Percentiles rank a stretch among this genome's conserved stretches.
Conservation (phyloP, 257 asterid genomes). For the Forsythia viridissima region DNA sequence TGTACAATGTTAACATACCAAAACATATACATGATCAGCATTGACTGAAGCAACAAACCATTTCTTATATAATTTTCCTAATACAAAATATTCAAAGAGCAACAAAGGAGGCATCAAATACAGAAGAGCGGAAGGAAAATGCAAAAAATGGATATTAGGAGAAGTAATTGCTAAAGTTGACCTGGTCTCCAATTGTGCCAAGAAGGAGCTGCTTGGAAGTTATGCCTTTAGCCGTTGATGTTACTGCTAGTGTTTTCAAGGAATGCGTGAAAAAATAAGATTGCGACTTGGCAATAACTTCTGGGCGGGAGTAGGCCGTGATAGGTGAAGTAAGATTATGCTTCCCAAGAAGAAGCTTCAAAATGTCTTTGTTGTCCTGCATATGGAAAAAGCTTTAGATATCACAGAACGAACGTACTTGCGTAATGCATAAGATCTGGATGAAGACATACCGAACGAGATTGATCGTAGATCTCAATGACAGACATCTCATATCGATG, state of each 20-base stretch:
- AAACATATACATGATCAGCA: slow-evolving; percentile 8
- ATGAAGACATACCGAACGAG: slow-evolving; percentile 77
- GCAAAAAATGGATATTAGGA: slow-evolving; percentile 10
- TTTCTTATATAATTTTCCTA: background rate
- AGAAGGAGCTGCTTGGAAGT: slow-evolving; percentile 94
- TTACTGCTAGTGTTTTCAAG: slow-evolving; percentile 76
- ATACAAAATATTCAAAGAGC: background rate
- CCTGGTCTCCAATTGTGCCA: slow-evolving; percentile 98
- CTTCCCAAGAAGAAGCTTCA: slow-evolving; percentile 85
- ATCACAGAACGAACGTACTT: slow-evolving; percentile 5
- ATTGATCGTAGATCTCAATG: slow-evolving; percentile 93
- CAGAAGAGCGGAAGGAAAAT: slow-evolving; percentile 8
- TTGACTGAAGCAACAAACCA: background rate
- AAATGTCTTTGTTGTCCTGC: slow-evolving; percentile 91
- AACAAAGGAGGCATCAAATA: slow-evolving; percentile 10
- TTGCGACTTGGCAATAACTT: slow-evolving; percentile 77
- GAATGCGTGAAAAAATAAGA: slow-evolving; percentile 88
- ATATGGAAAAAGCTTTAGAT: slow-evolving; percentile 26
- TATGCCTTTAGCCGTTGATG: slow-evolving; percentile 93
- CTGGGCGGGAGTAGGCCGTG: slow-evolving; percentile 90
- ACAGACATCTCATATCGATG: slow-evolving; percentile 99
- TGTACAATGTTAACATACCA: slow-evolving; percentile 29
- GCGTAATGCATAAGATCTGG: slow-evolving; percentile 20
- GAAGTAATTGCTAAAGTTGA: slow-evolving; percentile 26
- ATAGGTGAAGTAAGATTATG: slow-evolving; percentile 90